phyloP scores from a whole-genome alignment of 805 yeast genomes.

The Candida ovalis region DNA sequence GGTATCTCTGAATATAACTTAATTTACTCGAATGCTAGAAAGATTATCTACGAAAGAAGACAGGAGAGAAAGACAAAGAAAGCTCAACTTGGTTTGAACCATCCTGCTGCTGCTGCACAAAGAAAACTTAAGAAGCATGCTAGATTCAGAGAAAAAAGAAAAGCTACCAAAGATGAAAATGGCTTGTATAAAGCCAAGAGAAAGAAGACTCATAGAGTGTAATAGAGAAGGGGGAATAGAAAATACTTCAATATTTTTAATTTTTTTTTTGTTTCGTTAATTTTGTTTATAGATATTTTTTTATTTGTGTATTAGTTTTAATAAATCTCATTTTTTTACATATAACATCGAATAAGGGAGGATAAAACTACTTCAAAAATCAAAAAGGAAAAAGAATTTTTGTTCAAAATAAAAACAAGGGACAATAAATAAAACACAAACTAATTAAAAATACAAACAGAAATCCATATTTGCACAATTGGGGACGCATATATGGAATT shows the following conservation, averaged over 20 bases:
- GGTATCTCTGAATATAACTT: conserved; percentile 68
- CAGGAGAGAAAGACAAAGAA: conserved; percentile 72
- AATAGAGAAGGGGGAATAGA: background rate
- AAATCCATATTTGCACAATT: background rate
- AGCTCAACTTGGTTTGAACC: conserved; percentile 68
- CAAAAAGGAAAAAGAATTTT: background rate
- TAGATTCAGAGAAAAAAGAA: conserved; percentile 73
- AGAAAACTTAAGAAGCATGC: conserved; percentile 75
- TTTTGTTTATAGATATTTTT: background rate
- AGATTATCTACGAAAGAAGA: conserved; percentile 56
- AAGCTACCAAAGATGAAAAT: conserved; percentile 66
- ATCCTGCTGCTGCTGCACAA: conserved; percentile 80
- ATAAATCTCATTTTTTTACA: too few species aligned
- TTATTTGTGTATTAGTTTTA: background rate
- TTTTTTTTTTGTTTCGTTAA: background rate
- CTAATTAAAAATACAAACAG: background rate
- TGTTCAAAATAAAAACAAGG: background rate
- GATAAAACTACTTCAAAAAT: background rate
- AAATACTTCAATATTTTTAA: background rate
- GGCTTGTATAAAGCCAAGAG: conserved; percentile 70
- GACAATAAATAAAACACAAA: background rate
- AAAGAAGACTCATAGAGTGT: conserved; percentile 30
- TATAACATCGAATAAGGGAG: background rate
- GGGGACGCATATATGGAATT: background rate
- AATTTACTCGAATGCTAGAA: conserved; percentile 61